phyloP scores from a whole-genome alignment of 441 rosid genomes.

The Francoa sonchifolia region DNA sequence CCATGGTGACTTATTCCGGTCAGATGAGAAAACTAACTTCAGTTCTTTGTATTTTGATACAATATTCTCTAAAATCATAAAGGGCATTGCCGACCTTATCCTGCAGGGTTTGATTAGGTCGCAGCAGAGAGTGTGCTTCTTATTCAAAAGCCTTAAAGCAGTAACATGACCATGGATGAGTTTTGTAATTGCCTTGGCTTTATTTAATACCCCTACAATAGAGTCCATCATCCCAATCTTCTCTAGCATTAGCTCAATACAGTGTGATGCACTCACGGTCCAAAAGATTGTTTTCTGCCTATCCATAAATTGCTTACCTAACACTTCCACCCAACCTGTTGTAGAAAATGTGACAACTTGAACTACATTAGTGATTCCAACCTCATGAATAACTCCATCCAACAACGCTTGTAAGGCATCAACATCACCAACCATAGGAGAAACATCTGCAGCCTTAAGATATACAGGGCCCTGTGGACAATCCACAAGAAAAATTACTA shows the following conservation, averaged over 20 bases:
- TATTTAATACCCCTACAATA: slow-evolving; percentile 16
- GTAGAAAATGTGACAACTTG: slow-evolving; percentile 36
- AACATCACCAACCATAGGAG: slow-evolving; percentile 13
- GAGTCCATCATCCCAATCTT: slow-evolving; percentile 19
- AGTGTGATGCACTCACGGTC: slow-evolving; percentile 37
- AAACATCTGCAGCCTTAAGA: slow-evolving; percentile 31
- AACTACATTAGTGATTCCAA: slow-evolving; percentile 35
- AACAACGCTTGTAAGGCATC: slow-evolving; percentile 24
- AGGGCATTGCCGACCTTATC: slow-evolving; percentile 23
- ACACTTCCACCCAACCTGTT: slow-evolving; percentile 28
- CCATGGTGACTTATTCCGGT: slow-evolving; percentile 23
- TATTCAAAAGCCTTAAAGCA: slow-evolving; percentile 18
- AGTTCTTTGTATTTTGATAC: slow-evolving; percentile 24
- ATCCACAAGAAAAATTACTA: slow-evolving; percentile 38
- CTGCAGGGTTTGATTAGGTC: slow-evolving; percentile 25
- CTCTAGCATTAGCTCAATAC: slow-evolving; percentile 38
- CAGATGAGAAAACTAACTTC: slow-evolving; percentile 26
- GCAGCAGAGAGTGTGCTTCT: slow-evolving; percentile 12
- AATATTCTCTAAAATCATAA: slow-evolving; percentile 33
- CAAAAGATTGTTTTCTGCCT: slow-evolving; percentile 23
- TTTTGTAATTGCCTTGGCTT: slow-evolving; percentile 22
- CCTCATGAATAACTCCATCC: slow-evolving; percentile 26
- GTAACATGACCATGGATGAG: slow-evolving; percentile 25
- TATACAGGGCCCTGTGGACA: slow-evolving; percentile 35
- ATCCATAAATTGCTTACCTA: slow-evolving; percentile 21